Evolutionary conservation across 495 filamentous ascomycete species (phyloP), one percentile per base, ranked within the genome.

Genomic region (Neurospora sp.): DNA sequence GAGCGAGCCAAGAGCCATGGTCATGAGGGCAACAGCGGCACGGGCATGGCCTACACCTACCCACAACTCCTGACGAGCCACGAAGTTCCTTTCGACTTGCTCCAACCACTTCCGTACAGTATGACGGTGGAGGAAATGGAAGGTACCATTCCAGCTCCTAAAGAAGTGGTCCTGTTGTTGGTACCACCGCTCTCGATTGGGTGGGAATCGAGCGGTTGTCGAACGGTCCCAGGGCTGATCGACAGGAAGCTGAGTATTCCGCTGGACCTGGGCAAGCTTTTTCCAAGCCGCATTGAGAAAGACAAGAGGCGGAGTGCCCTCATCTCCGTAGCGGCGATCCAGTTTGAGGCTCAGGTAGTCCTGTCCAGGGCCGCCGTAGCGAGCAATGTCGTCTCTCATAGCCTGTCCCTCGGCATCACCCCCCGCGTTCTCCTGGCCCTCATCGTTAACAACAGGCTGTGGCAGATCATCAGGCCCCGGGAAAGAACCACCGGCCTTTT

Each of bases 241-340:
- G 12, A 59, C 72, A 22, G 71, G 16, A 40, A 59, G 31, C n/a
- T 69, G 41, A 35, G 5, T 35, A 35, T 16, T 27, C 1, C 14
- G 27, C 27, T 73, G 35, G 22, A 37, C n/a, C 18, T 69, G 61
- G 61, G 76, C 75, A 12, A 78, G 72, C 44, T 53, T 78, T 1
- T 74, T 71, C 77, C 78, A 76, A 42, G 78, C 75, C 48, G 20
- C 74, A 22, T 76, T 72, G 35, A 80, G 75, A 70, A 78, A 79
- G 0, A 53, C 37, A 3, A 79, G 75, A 3, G 78, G 76, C 11
- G 77, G 78, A 1, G 59, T 76, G 20, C 73, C 70, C 46, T 77
- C 73, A 39, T 53, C 39, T 0, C 73, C 72, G 73, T 79, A 78
- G n/a, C 74, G 74, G n/a, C 1, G 27, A 14, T 66, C 20, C 11